These are phyloP conservation scores for Calvatia gigantea DNA, from an alignment of 768 basidiomycete genomes.

Conservation along the genomic window DNA sequence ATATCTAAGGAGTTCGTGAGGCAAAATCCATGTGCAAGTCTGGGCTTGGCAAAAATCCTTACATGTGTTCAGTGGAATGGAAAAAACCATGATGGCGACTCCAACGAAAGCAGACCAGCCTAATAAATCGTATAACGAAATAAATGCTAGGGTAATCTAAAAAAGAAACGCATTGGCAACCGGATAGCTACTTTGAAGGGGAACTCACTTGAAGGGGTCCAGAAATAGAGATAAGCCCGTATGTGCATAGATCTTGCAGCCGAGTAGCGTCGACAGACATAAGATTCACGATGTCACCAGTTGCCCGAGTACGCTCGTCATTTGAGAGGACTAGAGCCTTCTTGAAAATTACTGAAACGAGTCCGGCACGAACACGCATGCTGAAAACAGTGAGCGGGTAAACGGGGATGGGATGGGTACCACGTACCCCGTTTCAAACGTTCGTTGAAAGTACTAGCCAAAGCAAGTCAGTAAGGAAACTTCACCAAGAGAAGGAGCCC, in stretches of 20 bases:
- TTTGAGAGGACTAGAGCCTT: constrained; percentile 86
- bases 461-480: not conserved
- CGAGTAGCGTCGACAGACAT: constrained; percentile 86
- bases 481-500: not conserved
- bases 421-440: constrained; percentile 64
- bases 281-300: constrained; percentile 92
- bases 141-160: constrained; percentile 82
- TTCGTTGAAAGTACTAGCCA: constrained; percentile 77
- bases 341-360: constrained; percentile 81
- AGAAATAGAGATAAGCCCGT: constrained; percentile 80
- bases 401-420: not conserved
- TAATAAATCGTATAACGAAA: constrained; percentile 85
- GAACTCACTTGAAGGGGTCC: constrained; percentile 75
- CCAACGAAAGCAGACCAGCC: constrained; percentile 93
- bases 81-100: constrained; percentile 83
- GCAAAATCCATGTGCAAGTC: not conserved
- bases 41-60: constrained; percentile 10
- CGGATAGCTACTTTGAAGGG: not conserved
- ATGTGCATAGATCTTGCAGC: constrained; percentile 78
- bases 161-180: not conserved
- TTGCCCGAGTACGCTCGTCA: constrained; percentile 75
- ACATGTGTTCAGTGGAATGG: constrained; percentile 71
- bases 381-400: constrained; percentile 25
- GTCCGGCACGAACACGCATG: constrained; percentile 91
- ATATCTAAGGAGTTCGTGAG: constrained; percentile 36